Evolutionary conservation across 805 yeast species (phyloP).

Genomic region (Starmera quercuum): DNA sequence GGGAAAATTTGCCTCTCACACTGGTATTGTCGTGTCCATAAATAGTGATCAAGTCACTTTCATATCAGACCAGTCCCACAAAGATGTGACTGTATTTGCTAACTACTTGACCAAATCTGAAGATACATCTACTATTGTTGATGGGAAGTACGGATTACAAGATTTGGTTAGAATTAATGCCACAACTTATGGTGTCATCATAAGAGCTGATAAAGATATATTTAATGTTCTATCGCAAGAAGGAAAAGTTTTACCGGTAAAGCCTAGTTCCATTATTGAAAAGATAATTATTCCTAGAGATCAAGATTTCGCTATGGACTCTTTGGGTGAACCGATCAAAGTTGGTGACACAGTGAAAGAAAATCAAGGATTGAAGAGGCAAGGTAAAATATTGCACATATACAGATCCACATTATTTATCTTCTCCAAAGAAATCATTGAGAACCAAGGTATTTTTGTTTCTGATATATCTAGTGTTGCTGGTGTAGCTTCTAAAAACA

Average conservation of each 20-base stretch:
- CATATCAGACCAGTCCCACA: constrained; percentile 80
- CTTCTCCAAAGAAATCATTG: constrained; percentile 69
- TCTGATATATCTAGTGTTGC: constrained; percentile 67
- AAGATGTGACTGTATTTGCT: constrained; percentile 88
- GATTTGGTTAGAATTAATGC: constrained; percentile 87
- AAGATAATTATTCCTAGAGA: constrained; percentile 58
- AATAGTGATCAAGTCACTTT: constrained; percentile 82
- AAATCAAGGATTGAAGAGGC: constrained; percentile 72
- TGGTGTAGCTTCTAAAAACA: constrained; percentile 80
- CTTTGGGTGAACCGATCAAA: constrained; percentile 73
- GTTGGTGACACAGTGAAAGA: constrained; percentile 94
- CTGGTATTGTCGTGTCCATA: constrained; percentile 85
- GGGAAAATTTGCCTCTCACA: constrained; percentile 89
- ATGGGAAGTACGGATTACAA: constrained; percentile 77
- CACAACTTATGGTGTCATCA: constrained; percentile 79
- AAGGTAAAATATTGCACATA: constrained; percentile 82
- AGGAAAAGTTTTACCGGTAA: constrained; percentile 63
- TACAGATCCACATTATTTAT: constrained; percentile 74
- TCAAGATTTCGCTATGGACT: constrained; percentile 81
- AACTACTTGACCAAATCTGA: constrained; percentile 85
- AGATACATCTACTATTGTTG: constrained; percentile 72
- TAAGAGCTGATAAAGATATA: constrained; percentile 82
- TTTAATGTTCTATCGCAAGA: constrained; percentile 76
- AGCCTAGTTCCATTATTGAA: constrained; percentile 77
- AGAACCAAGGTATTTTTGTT: constrained; percentile 89